phyloP scores from a whole-genome alignment of 1,139 yeast species.

The Yamadazyma sp. region DNA sequence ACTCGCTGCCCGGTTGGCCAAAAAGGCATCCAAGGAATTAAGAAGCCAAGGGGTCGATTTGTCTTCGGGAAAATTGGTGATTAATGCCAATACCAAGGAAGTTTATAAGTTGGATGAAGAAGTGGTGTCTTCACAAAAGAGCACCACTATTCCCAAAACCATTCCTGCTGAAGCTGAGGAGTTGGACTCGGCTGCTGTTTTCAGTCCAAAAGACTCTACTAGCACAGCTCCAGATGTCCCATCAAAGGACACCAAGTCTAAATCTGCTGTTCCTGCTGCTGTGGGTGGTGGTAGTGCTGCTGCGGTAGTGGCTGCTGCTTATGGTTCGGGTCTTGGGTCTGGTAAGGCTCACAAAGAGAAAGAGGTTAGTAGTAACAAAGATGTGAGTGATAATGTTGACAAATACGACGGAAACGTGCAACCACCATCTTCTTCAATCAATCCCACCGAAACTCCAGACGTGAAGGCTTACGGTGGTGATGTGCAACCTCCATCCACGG shows the following conservation, averaged over 20 bases:
- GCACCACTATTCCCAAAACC: not conserved
- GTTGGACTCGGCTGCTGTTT: conserved; percentile 7
- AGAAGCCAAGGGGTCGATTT: conserved; percentile 37
- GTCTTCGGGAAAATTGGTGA: conserved; percentile 34
- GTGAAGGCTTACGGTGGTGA: conserved; percentile 11
- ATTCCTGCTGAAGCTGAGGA: conserved; percentile 7
- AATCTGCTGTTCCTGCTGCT: conserved; percentile 4
- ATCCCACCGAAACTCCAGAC: conserved; percentile 6
- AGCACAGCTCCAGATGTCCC: no score
- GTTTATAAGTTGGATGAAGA: conserved; percentile 25
- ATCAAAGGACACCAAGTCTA: not conserved
- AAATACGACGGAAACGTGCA: conserved; percentile 8
- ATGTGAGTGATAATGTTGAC: not conserved
- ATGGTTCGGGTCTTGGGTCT: conserved; percentile 14
- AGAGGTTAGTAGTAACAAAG: conserved; percentile 9
- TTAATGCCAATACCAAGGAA: conserved; percentile 35
- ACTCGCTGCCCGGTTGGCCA: conserved; percentile 36
- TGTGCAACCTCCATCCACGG: conserved; percentile 10
- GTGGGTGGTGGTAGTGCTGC: conserved; percentile 16
- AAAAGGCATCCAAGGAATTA: conserved; percentile 35
- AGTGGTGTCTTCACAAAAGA: not conserved
- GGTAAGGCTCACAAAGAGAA: no score
- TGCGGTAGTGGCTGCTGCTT: conserved; percentile 14
- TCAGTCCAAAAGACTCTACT: not conserved
- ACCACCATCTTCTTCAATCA: conserved; percentile 10